A percentile compares a stretch with the other conserved stretches of the same genome.
These are phyloP conservation scores for Ceratocystis harringtonii DNA, from an alignment of 2,329 filamentous ascomycete genomes.

Conservation along the genomic window DNA sequence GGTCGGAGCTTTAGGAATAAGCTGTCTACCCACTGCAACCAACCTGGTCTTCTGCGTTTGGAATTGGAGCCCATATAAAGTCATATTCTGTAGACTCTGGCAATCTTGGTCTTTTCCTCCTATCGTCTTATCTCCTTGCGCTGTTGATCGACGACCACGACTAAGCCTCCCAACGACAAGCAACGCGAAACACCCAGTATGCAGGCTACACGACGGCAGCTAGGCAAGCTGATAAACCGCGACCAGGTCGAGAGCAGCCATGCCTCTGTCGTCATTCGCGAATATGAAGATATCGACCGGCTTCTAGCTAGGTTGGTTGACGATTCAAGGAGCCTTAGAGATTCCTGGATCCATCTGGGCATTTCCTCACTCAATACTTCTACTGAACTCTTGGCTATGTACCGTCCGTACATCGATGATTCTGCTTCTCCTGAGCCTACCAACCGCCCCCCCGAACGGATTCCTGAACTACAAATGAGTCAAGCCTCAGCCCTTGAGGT, in stretches of 20 bases:
- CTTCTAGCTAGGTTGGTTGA: constrained; percentile 64
- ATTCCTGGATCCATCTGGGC: constrained; percentile 61
- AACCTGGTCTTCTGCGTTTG: neutral
- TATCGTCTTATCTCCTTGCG: neutral
- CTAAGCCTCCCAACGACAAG: neutral
- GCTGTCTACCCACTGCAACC: neutral
- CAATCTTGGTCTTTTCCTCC: neutral
- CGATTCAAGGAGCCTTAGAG: constrained; percentile 59
- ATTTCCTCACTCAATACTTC: constrained; percentile 51
- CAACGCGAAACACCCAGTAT: constrained; percentile 29
- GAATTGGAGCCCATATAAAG: neutral
- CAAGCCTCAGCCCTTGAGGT: constrained; percentile 50
- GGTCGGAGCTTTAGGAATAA: neutral
- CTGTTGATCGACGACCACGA: neutral
- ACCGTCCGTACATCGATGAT: constrained; percentile 57
- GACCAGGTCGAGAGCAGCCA: constrained; percentile 61
- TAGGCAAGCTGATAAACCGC: constrained; percentile 54
- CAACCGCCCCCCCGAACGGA: constrained; percentile 26
- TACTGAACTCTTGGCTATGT: constrained; percentile 55
- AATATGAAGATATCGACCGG: constrained; percentile 67
- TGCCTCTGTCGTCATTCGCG: constrained; percentile 57
- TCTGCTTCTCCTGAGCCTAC: constrained; percentile 36
- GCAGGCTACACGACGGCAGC: constrained; percentile 59
- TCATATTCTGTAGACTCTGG: neutral
- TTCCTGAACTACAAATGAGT: constrained; percentile 46